Base-by-base conservation (phyloP, 208 protist species). In the Leishmania guyanensis region DNA sequence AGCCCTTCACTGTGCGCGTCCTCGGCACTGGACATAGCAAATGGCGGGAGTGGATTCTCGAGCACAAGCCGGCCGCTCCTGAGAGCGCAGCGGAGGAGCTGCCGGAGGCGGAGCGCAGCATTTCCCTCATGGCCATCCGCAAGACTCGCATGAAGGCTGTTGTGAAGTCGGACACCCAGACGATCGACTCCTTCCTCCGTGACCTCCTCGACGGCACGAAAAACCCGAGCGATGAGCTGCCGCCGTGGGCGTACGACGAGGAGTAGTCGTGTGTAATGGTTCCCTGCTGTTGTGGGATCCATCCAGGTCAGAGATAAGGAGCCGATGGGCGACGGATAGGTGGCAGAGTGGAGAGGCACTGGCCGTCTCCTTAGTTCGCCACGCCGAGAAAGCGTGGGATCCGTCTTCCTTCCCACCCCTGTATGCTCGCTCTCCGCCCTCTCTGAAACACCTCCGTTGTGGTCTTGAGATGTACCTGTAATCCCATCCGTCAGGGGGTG, bases 1-100 rank as follows among this genome's bases (percentile, higher is more conserved):
- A 84, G n/a, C 92, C 92, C 68, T 95, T 97, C 77, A 91, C 87
- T 50, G 82, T 97, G 29, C 93, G 93, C 70, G 43, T 89, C n/a
- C 77, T 94, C 26, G 81, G 86, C 68, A 79, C 83, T 33, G 70
- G 68, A 20, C 81, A 95, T 65, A 77, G 84, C 69, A 77, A 80
- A 29, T 95, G 91, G 93, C 83, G 33, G 14, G 54, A 87, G 33
- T 94, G 90, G 89, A 83, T 94, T 46, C 62, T 79, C 29, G 46
- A 68, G 60, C 78, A 89, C 79, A 84, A 83, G 80, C 74, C 64
- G 10, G 65, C 75, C 17, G 73, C 48, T 2, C 46, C 58, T 5
- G 43, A 75, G 46, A 68, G 77, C 17, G 53, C 78, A 74, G n/a
- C 48, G 77, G 75, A 62, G 26, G 54, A 77, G 46, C 29, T 72